These are phyloP conservation scores for Quercus robur DNA, from an alignment of 306 rosid genomes.

Conservation along the genomic window DNA sequence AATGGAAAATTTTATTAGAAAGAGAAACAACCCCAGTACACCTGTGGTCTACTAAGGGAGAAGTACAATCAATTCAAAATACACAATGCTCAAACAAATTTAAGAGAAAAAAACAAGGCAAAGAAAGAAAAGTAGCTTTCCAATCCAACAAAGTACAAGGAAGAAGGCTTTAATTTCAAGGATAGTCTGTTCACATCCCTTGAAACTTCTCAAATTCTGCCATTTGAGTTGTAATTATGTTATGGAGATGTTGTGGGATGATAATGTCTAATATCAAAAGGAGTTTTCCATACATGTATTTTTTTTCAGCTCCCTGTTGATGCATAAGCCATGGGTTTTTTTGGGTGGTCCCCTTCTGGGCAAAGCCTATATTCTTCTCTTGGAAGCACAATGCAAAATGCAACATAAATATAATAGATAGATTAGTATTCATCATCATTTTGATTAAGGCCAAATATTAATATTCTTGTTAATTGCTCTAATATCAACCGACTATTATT, in stretches of 20 bases:
- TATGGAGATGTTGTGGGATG: neutral
- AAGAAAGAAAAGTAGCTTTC: too few species aligned
- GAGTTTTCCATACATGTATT: neutral
- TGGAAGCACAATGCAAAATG: neutral
- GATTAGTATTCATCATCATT: neutral
- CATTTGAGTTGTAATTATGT: neutral
- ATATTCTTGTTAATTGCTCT: constrained; percentile 1
- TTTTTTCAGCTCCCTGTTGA: neutral
- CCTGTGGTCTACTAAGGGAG: too few species aligned
- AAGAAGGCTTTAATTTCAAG: too few species aligned
- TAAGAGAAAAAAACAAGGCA: too few species aligned
- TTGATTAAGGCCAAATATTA: neutral
- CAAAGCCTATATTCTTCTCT: neutral
- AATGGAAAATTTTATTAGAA: too few species aligned
- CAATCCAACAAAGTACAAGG: too few species aligned
- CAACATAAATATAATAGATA: neutral
- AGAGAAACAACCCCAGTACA: too few species aligned
- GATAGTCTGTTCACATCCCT: too few species aligned
- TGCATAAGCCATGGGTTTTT: neutral
- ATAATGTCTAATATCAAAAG: neutral
- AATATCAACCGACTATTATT: constrained; percentile 12
- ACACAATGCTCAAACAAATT: too few species aligned
- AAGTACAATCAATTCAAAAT: too few species aligned
- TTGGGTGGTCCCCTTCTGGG: neutral
- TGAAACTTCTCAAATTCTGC: too few species aligned